Conservation (phyloP, 768 basidiomycete genomes). For the Dioszegia crocea region DNA sequence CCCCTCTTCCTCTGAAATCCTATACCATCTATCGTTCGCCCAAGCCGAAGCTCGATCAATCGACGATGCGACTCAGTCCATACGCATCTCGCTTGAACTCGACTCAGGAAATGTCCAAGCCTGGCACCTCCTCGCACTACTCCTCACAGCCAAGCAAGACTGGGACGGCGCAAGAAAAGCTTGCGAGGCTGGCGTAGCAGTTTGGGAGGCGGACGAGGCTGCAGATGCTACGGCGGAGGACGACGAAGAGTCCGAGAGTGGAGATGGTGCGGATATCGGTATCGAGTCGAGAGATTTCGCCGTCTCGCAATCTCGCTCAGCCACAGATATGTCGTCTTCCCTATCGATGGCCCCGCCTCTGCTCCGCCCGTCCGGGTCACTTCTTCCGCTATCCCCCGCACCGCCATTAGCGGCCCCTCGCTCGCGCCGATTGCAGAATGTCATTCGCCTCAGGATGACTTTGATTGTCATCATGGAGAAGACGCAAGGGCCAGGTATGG, state of each 20-base stretch:
- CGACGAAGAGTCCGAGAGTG: not conserved
- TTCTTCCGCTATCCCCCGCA: slow-evolving; percentile 9
- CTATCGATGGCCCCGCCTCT: not conserved
- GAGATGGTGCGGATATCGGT: slow-evolving; percentile 3
- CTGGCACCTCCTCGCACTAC: slow-evolving; percentile 85
- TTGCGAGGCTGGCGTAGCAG: slow-evolving; percentile 70
- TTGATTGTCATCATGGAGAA: slow-evolving; percentile 75
- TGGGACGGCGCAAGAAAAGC: slow-evolving; percentile 73
- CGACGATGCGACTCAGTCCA: slow-evolving; percentile 63
- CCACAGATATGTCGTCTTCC: not conserved
- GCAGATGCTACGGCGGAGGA: not conserved
- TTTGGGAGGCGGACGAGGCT: slow-evolving; percentile 53
- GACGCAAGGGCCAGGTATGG: slow-evolving; percentile 77
- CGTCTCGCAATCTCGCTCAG: not conserved
- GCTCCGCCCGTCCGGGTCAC: slow-evolving; percentile 10
- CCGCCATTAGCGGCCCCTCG: slow-evolving; percentile 55
- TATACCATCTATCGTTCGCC: slow-evolving; percentile 78
- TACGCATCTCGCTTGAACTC: slow-evolving; percentile 68
- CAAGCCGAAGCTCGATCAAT: slow-evolving; percentile 66
- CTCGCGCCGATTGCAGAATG: slow-evolving; percentile 67
- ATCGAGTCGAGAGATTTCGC: slow-evolving; percentile 36
- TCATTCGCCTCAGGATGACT: slow-evolving; percentile 80
- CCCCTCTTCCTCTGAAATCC: slow-evolving; percentile 50
- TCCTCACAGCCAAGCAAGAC: slow-evolving; percentile 72
- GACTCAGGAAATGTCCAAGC: slow-evolving; percentile 62